Conservation (phyloP, 2,329 filamentous ascomycete species). For the Oidium heveae region DNA sequence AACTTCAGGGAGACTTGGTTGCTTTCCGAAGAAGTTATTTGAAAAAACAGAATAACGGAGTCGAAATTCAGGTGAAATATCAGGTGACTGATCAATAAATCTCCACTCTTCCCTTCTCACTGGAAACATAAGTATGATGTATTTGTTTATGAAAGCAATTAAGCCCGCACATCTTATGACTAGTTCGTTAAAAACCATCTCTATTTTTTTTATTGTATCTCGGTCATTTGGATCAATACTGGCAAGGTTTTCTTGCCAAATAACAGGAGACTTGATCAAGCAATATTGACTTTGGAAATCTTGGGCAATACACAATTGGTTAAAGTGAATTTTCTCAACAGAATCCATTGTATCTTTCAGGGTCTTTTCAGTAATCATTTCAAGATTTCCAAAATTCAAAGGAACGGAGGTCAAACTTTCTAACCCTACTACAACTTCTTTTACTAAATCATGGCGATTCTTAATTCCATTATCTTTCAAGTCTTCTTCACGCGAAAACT, state of each 20-base stretch:
- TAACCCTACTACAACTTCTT: slow-evolving; percentile 8
- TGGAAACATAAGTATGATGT: slow-evolving; percentile 10
- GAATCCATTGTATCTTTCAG: slow-evolving; percentile 4
- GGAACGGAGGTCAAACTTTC: slow-evolving; percentile 2
- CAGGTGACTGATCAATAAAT: slow-evolving; percentile 6
- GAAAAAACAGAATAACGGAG: slow-evolving; percentile 10
- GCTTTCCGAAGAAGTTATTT: not conserved
- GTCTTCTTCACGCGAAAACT: not conserved
- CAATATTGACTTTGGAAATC: slow-evolving; percentile 7
- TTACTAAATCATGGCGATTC: not conserved
- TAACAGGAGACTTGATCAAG: not conserved
- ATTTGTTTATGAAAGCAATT: slow-evolving; percentile 4
- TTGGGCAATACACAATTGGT: slow-evolving; percentile 8
- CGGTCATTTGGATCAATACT: slow-evolving; percentile 2
- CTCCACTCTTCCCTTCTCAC: slow-evolving; percentile 10
- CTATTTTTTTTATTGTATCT: slow-evolving; percentile 3
- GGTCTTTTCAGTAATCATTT: not conserved
- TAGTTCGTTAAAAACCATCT: slow-evolving; percentile 7
- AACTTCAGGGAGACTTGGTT: not conserved
- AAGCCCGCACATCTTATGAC: slow-evolving; percentile 6
- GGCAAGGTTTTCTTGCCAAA: slow-evolving; percentile 5
- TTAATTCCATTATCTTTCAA: not conserved
- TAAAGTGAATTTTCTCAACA: slow-evolving; percentile 5
- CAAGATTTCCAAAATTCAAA: slow-evolving; percentile 7
- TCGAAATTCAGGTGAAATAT: slow-evolving; percentile 1